These are phyloP conservation scores for Suhomyces coccinellae DNA, from an alignment of 1,139 yeast genomes.

Conservation along the genomic window DNA sequence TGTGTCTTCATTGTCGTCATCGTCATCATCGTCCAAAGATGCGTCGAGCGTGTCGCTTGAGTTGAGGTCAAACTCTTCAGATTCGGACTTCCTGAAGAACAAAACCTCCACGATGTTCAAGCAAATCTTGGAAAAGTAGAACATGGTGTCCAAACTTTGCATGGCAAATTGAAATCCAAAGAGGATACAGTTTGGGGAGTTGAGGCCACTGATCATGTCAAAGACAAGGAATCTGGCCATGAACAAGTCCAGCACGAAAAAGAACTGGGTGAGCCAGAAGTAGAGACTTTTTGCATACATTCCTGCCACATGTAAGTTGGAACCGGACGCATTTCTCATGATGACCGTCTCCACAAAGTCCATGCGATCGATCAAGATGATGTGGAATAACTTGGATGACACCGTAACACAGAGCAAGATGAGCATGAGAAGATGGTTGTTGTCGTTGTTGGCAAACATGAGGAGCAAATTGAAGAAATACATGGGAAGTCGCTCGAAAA, in stretches of 20 bases:
- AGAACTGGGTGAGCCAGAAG: conserved; percentile 37
- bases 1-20: conserved; percentile 55
- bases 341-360: conserved; percentile 50
- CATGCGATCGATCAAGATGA: conserved; percentile 66
- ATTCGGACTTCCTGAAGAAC: conserved; percentile 22
- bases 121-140: conserved; percentile 48
- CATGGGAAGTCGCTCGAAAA: conserved; percentile 53
- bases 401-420: conserved; percentile 47
- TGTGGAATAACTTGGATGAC: conserved; percentile 69
- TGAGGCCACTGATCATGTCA: conserved; percentile 55
- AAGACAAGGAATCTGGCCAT: conserved; percentile 58
- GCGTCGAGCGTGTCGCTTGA: conserved; percentile 2
- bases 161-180: conserved; percentile 80
- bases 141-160: conserved; percentile 55
- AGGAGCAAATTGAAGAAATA: conserved; percentile 57
- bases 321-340: conserved; percentile 30
- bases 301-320: conserved; percentile 31
- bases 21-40: conserved; percentile 18
- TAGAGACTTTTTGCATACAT: conserved; percentile 20
- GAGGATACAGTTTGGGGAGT: conserved; percentile 52
- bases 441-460: conserved; percentile 60
- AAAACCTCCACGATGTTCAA: conserved; percentile 60
- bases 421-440: conserved; percentile 51
- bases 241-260: conserved; percentile 51
- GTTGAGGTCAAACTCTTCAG: conserved; percentile 7